phyloP scores from a whole-genome alignment of 768 basidiomycete genomes.

The Pisolithus tinctorius region DNA sequence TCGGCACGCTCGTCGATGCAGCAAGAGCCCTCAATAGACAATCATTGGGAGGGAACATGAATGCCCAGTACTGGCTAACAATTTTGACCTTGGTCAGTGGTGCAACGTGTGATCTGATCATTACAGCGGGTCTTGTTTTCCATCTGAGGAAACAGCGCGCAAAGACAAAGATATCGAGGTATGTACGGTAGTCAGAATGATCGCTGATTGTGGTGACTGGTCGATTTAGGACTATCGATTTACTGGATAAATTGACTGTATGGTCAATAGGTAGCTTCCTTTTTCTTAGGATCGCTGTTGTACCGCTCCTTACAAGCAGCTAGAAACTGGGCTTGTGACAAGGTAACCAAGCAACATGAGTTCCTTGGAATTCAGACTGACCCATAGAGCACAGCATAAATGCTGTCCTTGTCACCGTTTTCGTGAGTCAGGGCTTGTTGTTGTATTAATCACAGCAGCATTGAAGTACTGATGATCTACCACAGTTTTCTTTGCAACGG shows the following conservation, averaged over 20 bases:
- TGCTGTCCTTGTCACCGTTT: not conserved
- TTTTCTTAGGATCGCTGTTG: not conserved
- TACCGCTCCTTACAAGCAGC: not conserved
- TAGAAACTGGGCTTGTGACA: not conserved
- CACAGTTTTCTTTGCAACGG: not conserved
- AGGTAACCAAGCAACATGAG: not conserved
- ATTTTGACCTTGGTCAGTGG: conserved; percentile 2
- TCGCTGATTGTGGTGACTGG: not conserved
- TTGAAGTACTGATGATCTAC: not conserved
- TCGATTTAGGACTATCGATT: not conserved
- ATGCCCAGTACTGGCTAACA: conserved; percentile 2
- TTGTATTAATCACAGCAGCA: not conserved
- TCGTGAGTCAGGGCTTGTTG: not conserved
- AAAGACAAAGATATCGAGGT: not conserved
- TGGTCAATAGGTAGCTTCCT: not conserved
- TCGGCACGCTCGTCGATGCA: conserved; percentile 3
- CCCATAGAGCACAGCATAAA: not conserved
- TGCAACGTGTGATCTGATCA: conserved; percentile 3
- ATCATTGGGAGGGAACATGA: not conserved
- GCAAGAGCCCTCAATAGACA: not conserved
- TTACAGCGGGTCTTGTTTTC: conserved; percentile 2
- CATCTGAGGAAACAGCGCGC: conserved; percentile 1
- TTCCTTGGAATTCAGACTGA: too few relatives aligned
- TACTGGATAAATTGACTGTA: not conserved
- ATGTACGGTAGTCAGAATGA: not conserved